phyloP scores from a whole-genome alignment of 441 rosid species.

The Syzygium malaccense region DNA sequence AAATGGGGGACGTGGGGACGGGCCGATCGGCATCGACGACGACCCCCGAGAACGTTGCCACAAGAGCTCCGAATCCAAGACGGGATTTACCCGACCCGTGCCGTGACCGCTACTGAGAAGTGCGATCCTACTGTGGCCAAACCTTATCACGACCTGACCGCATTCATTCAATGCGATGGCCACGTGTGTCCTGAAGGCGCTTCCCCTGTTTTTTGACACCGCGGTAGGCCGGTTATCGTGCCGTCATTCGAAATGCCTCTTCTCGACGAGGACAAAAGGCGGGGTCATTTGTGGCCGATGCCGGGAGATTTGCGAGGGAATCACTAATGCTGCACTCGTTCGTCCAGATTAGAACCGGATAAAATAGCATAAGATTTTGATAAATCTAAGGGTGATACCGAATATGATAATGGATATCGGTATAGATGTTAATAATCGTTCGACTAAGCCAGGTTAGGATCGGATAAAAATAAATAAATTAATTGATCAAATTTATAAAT shows the following conservation, averaged over 20 bases:
- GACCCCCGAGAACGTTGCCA: neutral
- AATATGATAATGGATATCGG: neutral
- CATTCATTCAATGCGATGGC: accelerated
- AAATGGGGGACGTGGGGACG: no score
- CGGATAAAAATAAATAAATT: neutral
- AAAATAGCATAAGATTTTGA: neutral
- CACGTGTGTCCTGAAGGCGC: neutral
- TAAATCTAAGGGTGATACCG: neutral
- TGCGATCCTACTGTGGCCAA: neutral
- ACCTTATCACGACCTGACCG: neutral
- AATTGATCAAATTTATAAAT: no score
- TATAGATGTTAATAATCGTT: neutral
- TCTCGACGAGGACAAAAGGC: no score
- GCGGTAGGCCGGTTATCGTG: accelerated
- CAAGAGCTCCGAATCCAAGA: neutral
- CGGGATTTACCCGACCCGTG: neutral
- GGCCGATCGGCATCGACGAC: neutral
- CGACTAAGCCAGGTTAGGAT: neutral
- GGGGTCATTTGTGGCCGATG: no score
- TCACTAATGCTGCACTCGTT: no score
- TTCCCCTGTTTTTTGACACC: neutral
- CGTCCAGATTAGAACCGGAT: neutral
- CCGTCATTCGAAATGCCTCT: no score
- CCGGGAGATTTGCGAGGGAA: neutral
- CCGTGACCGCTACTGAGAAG: neutral